Base-by-base conservation (phyloP, 768 basidiomycete genomes). In the Mycena leptocephala region DNA sequence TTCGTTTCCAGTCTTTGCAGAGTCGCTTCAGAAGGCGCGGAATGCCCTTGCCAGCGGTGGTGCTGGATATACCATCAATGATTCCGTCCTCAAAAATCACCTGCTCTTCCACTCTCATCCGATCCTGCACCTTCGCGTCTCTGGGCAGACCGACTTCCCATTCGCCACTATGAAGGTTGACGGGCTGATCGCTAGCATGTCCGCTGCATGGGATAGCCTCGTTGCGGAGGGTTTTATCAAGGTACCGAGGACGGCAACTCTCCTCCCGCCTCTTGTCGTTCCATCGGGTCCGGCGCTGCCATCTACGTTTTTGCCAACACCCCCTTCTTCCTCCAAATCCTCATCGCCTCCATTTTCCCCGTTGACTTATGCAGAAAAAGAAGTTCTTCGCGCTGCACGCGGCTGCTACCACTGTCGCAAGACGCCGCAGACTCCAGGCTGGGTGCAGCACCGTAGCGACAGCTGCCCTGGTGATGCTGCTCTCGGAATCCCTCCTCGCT, bases 381-480 rank as follows among this genome's bases (percentile, higher is more conserved):
- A 72, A n/a, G 30, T 39, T 4, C 71, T 72, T 22, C 51, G 53
- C 26, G 35, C 53, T n/a, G 63, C 71, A 3, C 14, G 32, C 9
- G 37, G 71, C 0, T 65, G 71, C 16, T 53, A 65, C 41, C 63
- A 70, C 11, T 70, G 69, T 18, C 26, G 58, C 20, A 70, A 61
- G n/a, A 61, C 69, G 0, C 68, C 58, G 1, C 30, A 43, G 16
- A 33, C 41, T 1, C 69, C 69, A 2, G 69, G 69, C 4, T 70
- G 69, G 69, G 58, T 70, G 5, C 58, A 70, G n/a, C 69, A 70
- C 14, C 58, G 30, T 24, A 61, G 58, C 43, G 69, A 70, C 43
- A 70, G 11, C 58, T 70, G 69, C 43, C 69, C 58, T 0, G 58
- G 69, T 28, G 58, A 70, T 35, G 2, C 69, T 2, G 69, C 30